A percentile compares a stretch with the other conserved stretches of the same genome.
These are phyloP conservation scores for Brassica nigra DNA, from an alignment of 345 rosid genomes.

Conservation along the genomic window DNA sequence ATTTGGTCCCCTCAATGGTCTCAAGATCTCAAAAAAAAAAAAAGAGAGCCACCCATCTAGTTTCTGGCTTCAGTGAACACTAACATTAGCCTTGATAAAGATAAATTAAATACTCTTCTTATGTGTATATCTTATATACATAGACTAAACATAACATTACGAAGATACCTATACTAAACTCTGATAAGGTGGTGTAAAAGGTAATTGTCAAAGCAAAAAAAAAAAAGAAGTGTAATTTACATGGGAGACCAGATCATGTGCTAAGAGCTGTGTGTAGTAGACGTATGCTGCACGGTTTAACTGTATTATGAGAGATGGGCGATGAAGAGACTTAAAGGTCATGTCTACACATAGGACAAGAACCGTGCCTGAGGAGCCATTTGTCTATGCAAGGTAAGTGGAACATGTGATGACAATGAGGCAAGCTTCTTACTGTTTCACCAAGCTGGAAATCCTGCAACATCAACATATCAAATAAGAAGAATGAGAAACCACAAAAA, in stretches of 20 bases:
- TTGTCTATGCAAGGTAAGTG: constrained; percentile 97
- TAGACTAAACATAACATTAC: constrained; percentile 21
- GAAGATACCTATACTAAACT: not conserved
- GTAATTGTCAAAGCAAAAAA: constrained; percentile 16
- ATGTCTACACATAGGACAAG: constrained; percentile 94
- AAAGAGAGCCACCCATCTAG: not conserved
- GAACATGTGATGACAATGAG: constrained; percentile 97
- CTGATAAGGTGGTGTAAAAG: not conserved
- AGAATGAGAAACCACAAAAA: not conserved
- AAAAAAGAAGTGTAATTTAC: constrained; percentile 21
- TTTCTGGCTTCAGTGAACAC: constrained; percentile 19
- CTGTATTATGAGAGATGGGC: not conserved
- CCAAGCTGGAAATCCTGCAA: constrained; percentile 89
- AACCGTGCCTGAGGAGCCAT: constrained; percentile 88
- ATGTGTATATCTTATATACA: constrained; percentile 17
- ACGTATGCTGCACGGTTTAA: not conserved
- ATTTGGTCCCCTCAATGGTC: constrained; percentile 13
- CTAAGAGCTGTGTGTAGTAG: not conserved
- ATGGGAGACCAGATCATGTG: not conserved
- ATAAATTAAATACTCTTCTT: not conserved
- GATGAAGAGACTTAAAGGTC: constrained; percentile 51
- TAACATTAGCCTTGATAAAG: not conserved
- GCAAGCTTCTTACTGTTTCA: constrained; percentile 86
- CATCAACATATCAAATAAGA: not conserved
- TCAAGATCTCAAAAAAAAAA: not conserved